Evolutionary conservation across 768 basidiomycete species (phyloP).

Genomic region (Leccinum longicurvipes): DNA sequence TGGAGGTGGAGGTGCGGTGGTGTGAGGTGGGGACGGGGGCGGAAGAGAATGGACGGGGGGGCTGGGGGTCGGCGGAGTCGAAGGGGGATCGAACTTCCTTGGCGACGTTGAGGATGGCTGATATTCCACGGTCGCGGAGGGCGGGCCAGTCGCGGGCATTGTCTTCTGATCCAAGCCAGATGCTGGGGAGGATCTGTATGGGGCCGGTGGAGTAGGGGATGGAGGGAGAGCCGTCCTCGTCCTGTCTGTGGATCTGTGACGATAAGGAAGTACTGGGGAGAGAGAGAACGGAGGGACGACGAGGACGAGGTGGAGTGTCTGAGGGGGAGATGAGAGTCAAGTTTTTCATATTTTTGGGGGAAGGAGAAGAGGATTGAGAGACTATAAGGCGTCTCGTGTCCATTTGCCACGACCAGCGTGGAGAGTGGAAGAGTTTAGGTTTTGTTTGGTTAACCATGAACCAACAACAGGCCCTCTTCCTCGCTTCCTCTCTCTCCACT

Average conservation of each 20-base stretch:
- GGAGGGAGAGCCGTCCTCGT: slow-evolving; percentile 57
- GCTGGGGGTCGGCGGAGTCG: slow-evolving; percentile 44
- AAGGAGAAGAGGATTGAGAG: not conserved
- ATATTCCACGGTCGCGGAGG: slow-evolving; percentile 69
- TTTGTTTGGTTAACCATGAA: slow-evolving; percentile 30
- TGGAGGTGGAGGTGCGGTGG: slow-evolving; percentile 17
- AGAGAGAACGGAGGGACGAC: slow-evolving; percentile 71
- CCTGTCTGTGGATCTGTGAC: slow-evolving; percentile 57
- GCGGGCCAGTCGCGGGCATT: slow-evolving; percentile 80
- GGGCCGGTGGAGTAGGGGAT: slow-evolving; percentile 80
- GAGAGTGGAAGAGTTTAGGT: not conserved
- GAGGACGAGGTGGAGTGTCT: slow-evolving; percentile 40
- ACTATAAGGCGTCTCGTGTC: too few relatives aligned
- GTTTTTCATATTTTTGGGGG: slow-evolving; percentile 67
- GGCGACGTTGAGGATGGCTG: slow-evolving; percentile 85
- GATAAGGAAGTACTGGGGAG: slow-evolving; percentile 53
- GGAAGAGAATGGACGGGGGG: slow-evolving; percentile 61
- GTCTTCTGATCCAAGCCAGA: slow-evolving; percentile 92
- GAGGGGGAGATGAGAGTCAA: slow-evolving; percentile 38
- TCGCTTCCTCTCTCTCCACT: slow-evolving; percentile 48
- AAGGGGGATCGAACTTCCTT: slow-evolving; percentile 84
- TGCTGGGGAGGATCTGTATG: slow-evolving; percentile 75
- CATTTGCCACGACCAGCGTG: slow-evolving; percentile 36
- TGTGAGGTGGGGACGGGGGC: slow-evolving; percentile 57
- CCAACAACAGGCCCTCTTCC: slow-evolving; percentile 51